Evolutionary conservation across 148 eudicot species (phyloP), one percentile per base, ranked within the genome.

Genomic region (Chenopodium album): DNA sequence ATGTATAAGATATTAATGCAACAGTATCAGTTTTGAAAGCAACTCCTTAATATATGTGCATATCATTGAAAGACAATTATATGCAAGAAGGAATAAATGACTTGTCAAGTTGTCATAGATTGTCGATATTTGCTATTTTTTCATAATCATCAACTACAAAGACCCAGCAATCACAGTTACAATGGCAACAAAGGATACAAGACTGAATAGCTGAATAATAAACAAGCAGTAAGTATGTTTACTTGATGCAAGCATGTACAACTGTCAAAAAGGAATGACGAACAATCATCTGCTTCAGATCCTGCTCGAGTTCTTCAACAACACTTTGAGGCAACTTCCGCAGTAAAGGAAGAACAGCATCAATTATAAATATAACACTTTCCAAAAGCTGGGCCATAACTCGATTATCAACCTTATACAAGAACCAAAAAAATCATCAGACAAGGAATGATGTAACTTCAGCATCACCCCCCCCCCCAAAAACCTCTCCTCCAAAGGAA

Each of bases 201-300:
- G 46, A 68, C 41, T 14, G 7, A 31, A 73, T 5, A 76, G 68
- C 48, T 17, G 50, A 44, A 54, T 9, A 74, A 6, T 20, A 64
- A 66, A 41, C 63, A 54, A 56, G 79, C 50, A 73, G 41, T 20
- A 46, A 82, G 76, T 73, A 80, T 52, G 76, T 34, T 82, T 91
- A 96, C 99, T 91, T 96, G 91, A 94, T 94, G 91, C 97, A 92
- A 80, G 99, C 97, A 88, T 92, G 98, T 75, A 96, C 99, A 85
- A 96, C 97, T 44, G 97, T 90, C 84, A 96, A 88, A 87, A 96
- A 96, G 81, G 98, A 89, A 91, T 96, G 99, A 11, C 98, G 99
- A 83, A 92, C 97, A 80, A 96, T 96, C 92, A 96, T 96, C 81
- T 91, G 97, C 88, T 92, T 96, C 82, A 96, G 83, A 85, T 96